phyloP scores from a whole-genome alignment of 73 alveolate genomes.

The Strombidium stylifer region DNA sequence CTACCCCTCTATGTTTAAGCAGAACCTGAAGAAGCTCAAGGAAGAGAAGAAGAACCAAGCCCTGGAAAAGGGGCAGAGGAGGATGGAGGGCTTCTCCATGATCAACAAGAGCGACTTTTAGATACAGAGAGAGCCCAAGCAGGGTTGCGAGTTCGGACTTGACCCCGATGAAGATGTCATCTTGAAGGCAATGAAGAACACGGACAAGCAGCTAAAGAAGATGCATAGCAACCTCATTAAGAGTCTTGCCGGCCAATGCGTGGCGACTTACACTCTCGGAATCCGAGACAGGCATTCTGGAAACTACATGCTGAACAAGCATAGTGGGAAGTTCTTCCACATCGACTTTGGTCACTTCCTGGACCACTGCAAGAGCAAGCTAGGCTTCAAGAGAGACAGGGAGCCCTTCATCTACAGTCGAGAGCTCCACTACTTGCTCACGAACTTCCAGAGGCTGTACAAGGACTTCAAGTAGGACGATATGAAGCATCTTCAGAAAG shows the following conservation, averaged over 20 bases:
- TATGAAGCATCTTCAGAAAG: background rate
- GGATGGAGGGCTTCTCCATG: background rate
- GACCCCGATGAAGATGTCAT: too few relatives aligned
- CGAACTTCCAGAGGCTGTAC: background rate
- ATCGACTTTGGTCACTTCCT: slow-evolving; percentile 99
- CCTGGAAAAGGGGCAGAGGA: background rate
- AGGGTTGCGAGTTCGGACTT: too few relatives aligned
- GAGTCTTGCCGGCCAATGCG: slow-evolving; percentile 94
- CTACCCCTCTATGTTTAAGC: too few relatives aligned
- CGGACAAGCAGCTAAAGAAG: slow-evolving; percentile 1
- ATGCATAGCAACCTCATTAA: slow-evolving; percentile 72
- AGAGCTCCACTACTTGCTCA: slow-evolving; percentile 87
- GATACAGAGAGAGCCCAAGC: background rate
- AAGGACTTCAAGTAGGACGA: background rate
- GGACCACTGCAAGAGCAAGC: slow-evolving; percentile 89
- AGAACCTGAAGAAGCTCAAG: slow-evolving; percentile 41
- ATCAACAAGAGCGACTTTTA: background rate
- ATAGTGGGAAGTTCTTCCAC: slow-evolving; percentile 95
- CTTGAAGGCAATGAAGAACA: background rate
- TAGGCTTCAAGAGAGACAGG: slow-evolving; percentile 93
- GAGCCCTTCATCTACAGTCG: slow-evolving; percentile 82
- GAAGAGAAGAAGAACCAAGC: background rate
- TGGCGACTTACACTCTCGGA: slow-evolving; percentile 94
- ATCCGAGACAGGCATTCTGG: slow-evolving; percentile 98
- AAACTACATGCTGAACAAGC: slow-evolving; percentile 84